Percentiles rank a stretch among this genome's conserved stretches.
Conservation (phyloP, 208 protist genomes). For the Trypanosoma brucei region DNA sequence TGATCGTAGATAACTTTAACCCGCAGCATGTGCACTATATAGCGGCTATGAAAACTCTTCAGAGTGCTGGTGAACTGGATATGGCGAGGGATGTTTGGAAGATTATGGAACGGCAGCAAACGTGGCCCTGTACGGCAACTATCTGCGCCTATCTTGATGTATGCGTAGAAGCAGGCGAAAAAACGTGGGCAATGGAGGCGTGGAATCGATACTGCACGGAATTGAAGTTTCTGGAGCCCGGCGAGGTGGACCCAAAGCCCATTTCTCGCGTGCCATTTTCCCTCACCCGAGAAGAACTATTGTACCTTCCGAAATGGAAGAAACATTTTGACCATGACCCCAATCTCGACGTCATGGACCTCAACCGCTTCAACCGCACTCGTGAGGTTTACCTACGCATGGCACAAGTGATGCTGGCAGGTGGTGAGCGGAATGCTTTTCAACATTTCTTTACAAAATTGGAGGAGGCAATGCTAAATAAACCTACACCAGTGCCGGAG, state of each 20-base stretch:
- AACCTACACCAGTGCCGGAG: constrained; percentile 87
- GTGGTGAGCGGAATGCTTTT: constrained; percentile 44
- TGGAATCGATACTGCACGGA: constrained; percentile 92
- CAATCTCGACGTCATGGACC: constrained; percentile 85
- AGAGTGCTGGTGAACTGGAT: constrained; percentile 68
- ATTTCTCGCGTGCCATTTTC: constrained; percentile 83
- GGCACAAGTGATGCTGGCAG: constrained; percentile 69
- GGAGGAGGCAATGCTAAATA: constrained; percentile 75
- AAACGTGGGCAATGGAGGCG: constrained; percentile 81
- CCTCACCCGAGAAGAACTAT: constrained; percentile 80
- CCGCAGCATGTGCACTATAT: constrained; percentile 91
- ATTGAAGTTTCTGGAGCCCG: constrained; percentile 64
- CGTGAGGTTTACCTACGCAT: constrained; percentile 85
- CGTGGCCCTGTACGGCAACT: constrained; percentile 85
- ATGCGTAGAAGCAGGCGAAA: constrained; percentile 65
- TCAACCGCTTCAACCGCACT: constrained; percentile 91
- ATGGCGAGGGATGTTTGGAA: constrained; percentile 91
- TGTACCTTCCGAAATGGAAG: constrained; percentile 91
- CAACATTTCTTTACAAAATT: constrained; percentile 71
- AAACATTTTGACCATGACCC: constrained; percentile 92
- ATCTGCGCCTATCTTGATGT: constrained; percentile 86
- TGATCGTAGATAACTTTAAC: constrained; percentile 93
- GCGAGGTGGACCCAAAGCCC: constrained; percentile 88
- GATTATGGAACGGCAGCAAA: constrained; percentile 91
- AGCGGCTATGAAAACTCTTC: constrained; percentile 79